Evolutionary conservation across 305 asterid species (phyloP).

Genomic region (Coffea humblotiana): DNA sequence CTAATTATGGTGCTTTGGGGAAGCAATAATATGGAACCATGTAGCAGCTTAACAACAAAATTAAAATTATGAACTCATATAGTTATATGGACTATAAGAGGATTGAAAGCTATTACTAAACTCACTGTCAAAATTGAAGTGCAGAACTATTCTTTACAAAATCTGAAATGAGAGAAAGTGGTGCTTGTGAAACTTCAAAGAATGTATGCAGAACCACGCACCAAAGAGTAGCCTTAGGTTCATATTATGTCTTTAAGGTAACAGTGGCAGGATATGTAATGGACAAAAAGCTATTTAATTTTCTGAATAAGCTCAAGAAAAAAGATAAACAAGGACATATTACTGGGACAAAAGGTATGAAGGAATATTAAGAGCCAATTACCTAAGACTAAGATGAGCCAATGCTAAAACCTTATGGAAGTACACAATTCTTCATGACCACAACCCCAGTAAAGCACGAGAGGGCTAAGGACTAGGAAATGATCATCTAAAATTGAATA

Average conservation of each 20-base stretch:
- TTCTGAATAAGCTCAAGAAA: not conserved
- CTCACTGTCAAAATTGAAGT: not conserved
- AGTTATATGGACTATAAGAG: not conserved
- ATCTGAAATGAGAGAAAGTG: not conserved
- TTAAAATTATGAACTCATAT: not conserved
- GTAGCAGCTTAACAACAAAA: slow-evolving; percentile 7
- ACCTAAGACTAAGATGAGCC: not conserved
- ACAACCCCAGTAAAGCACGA: not conserved
- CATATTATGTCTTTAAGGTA: not conserved
- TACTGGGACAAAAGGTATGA: not conserved
- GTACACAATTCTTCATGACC: not conserved
- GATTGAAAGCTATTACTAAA: not conserved
- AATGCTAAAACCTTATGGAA: not conserved
- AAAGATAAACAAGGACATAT: not conserved
- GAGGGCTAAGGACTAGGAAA: not conserved
- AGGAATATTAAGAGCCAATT: not conserved
- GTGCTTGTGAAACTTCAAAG: not conserved
- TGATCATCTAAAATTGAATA: not conserved
- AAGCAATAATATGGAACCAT: slow-evolving; percentile 6
- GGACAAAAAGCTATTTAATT: not conserved
- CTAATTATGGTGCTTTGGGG: not conserved
- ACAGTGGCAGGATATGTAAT: not conserved
- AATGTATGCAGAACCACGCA: not conserved
- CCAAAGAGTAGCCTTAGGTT: not conserved
- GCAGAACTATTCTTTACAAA: not conserved